Evolutionary conservation across 208 protist genomes (phyloP).

Genomic region (Novymonas esmeraldas): DNA sequence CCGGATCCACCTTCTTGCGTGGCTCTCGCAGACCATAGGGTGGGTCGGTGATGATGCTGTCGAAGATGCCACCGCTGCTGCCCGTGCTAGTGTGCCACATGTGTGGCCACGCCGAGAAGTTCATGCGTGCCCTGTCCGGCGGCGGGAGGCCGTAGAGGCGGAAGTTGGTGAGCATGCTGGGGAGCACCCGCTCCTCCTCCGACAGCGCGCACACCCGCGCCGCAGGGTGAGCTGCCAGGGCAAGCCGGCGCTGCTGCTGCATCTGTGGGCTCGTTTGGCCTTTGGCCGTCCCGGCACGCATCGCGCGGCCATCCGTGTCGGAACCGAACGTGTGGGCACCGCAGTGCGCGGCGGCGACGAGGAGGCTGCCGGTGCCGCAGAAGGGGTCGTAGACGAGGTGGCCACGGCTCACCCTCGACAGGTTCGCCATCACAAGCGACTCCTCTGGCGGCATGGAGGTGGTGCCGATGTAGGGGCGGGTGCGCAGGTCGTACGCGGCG

Average conservation of each 20-base stretch:
- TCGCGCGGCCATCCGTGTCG: conserved; percentile 89
- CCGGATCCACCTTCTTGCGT: conserved; percentile 41
- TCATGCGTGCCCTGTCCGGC: conserved; percentile 78
- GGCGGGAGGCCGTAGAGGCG: conserved; percentile 75
- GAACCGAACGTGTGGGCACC: conserved; percentile 88
- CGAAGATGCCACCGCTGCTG: conserved; percentile 65
- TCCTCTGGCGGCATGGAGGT: conserved; percentile 96
- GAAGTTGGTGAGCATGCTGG: conserved; percentile 89
- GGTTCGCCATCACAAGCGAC: conserved; percentile 92
- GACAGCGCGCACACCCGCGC: conserved; percentile 38
- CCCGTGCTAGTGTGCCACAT: conserved; percentile 26
- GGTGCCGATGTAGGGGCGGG: conserved; percentile 94
- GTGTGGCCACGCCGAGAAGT: conserved; percentile 76
- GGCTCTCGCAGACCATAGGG: conserved; percentile 91
- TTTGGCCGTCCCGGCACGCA: conserved; percentile 75
- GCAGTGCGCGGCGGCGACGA: conserved; percentile 85
- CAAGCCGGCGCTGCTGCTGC: conserved; percentile 69
- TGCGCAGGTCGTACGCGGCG: conserved; percentile 77
- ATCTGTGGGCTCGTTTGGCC: conserved; percentile 61
- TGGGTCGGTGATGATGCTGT: conserved; percentile 94
- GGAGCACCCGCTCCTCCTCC: conserved; percentile 43
- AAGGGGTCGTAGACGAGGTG: conserved; percentile 93
- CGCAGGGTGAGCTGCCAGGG: conserved; percentile 36
- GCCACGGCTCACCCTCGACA: conserved; percentile 59
- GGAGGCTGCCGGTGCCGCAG: conserved; percentile 90